These are phyloP conservation scores for Penicillium samsonianum DNA, from an alignment of 495 filamentous ascomycete species.

Conservation along the genomic window DNA sequence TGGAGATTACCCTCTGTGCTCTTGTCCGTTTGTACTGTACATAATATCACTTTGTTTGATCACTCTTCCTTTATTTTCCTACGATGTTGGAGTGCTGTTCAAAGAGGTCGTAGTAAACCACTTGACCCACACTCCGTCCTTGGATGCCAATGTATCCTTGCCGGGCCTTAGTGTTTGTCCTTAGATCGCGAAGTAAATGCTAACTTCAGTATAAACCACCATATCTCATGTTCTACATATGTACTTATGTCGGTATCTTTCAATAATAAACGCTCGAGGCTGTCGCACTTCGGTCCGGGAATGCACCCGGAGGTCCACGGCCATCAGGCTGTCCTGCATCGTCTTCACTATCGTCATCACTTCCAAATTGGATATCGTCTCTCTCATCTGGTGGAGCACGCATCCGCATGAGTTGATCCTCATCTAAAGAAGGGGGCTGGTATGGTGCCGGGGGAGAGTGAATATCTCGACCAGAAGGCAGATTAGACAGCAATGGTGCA, in stretches of 20 bases:
- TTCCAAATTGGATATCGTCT: constrained; percentile 32
- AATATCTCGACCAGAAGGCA: constrained; percentile 88
- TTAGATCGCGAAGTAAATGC: background rate
- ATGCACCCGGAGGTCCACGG: constrained; percentile 47
- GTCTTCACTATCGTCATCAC: constrained; percentile 49
- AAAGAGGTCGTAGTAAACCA: background rate
- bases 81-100: background rate
- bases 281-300: constrained; percentile 40
- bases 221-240: background rate
- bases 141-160: background rate
- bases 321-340: constrained; percentile 42
- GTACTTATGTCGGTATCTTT: constrained; percentile 33
- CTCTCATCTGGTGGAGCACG: constrained; percentile 43
- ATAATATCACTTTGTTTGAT: constrained; percentile 24
- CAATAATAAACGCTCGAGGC: constrained; percentile 47
- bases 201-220: background rate
- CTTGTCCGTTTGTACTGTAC: constrained; percentile 20
- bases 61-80: constrained; percentile 14
- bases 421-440: constrained; percentile 57
- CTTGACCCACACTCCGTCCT: background rate
- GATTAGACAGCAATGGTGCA: constrained; percentile 65
- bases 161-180: background rate
- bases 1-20: constrained; percentile 8
- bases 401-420: constrained; percentile 54
- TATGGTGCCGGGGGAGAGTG: constrained; percentile 63